A percentile compares a stretch with the other conserved stretches of the same genome.
These are phyloP conservation scores for Hirschioporus abietinus DNA, from an alignment of 768 basidiomycete genomes.

Conservation along the genomic window DNA sequence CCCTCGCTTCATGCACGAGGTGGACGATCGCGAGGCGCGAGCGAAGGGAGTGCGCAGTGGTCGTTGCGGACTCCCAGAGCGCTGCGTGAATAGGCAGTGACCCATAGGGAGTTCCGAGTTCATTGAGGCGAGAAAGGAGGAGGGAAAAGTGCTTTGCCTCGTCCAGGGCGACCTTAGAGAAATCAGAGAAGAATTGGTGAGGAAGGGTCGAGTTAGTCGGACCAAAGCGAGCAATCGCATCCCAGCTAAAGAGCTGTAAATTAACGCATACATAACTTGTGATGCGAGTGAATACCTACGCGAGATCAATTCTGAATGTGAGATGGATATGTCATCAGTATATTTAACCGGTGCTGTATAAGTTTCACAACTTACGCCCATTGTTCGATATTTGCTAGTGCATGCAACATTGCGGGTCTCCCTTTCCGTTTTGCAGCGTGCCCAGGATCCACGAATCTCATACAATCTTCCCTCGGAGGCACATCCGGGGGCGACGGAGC, in stretches of 20 bases:
- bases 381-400: conserved; percentile 81
- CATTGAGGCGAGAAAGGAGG: conserved; percentile 53
- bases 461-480: conserved; percentile 56
- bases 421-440: conserved; percentile 59
- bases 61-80: conserved; percentile 72
- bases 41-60: conserved; percentile 62
- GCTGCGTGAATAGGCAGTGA: conserved; percentile 66
- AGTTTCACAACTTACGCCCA: conserved; percentile 57
- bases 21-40: conserved; percentile 79
- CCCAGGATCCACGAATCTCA: conserved; percentile 48
- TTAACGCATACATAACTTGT: not conserved
- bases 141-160: conserved; percentile 83
- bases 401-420: conserved; percentile 71
- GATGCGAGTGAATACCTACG: conserved; percentile 5
- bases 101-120: conserved; percentile 65
- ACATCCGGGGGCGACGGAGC: conserved; percentile 54
- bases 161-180: conserved; percentile 79
- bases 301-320: conserved; percentile 14
- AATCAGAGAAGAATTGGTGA: conserved; percentile 74
- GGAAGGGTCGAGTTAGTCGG: conserved; percentile 54
- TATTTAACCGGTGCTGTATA: not conserved
- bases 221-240: conserved; percentile 77
- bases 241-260: conserved; percentile 48
- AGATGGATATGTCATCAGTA: not conserved
- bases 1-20: conserved; percentile 79